phyloP scores from a whole-genome alignment of 441 rosid genomes.

The Corymbia calophylla region DNA sequence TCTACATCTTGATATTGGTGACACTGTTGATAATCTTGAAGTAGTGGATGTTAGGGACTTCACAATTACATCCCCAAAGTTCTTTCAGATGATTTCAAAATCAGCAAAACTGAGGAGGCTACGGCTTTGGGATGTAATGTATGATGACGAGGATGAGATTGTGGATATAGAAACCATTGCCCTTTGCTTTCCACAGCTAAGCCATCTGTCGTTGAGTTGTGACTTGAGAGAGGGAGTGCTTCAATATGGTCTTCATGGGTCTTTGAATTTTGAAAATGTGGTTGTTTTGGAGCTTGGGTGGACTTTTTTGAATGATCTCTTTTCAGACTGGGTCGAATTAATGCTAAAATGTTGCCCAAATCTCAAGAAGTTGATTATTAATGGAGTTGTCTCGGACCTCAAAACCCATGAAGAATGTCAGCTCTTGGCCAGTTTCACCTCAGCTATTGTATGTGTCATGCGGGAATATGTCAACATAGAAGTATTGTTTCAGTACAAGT shows the following conservation, averaged over 20 bases:
- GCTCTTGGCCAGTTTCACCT: conserved; percentile 56
- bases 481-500: conserved; percentile 63
- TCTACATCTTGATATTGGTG: conserved; percentile 68
- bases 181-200: conserved; percentile 51
- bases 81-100: conserved; percentile 66
- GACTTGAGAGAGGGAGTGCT: conserved; percentile 52
- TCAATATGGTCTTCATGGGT: conserved; percentile 57
- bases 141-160: conserved; percentile 59
- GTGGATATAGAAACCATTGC: conserved; percentile 69
- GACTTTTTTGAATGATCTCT: conserved; percentile 52
- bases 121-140: conserved; percentile 67
- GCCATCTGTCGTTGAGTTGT: conserved; percentile 58
- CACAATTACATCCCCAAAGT: conserved; percentile 68
- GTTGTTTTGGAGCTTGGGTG: conserved; percentile 71
- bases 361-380: conserved; percentile 54
- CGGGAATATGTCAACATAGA: conserved; percentile 63
- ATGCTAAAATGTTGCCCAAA: conserved; percentile 57
- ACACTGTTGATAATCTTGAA: conserved; percentile 55
- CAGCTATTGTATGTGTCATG: conserved; percentile 63
- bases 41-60: conserved; percentile 61
- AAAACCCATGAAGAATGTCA: conserved; percentile 60
- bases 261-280: conserved; percentile 43
- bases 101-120: conserved; percentile 64
- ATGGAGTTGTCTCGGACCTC: conserved; percentile 64
- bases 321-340: conserved; percentile 61